Percentiles rank a stretch among this genome's conserved stretches.
Conservation (phyloP, 1,139 yeast species). For the Diutina sp. region DNA sequence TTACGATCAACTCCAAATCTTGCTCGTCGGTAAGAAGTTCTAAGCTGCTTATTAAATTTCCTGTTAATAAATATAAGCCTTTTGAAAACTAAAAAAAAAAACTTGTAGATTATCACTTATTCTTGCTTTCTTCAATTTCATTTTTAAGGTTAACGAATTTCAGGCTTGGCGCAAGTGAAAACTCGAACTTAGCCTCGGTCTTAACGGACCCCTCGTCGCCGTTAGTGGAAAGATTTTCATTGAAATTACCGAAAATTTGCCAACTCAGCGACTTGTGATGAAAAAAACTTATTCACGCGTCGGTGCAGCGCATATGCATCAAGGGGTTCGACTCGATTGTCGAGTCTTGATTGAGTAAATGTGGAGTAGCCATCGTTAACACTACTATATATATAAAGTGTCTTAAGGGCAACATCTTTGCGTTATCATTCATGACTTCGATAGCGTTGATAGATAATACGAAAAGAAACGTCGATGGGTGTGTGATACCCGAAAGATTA, state of each 20-base stretch:
- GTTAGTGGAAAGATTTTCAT: too few relatives aligned
- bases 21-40: slow-evolving; percentile 66
- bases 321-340: not conserved
- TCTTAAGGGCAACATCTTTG: too few relatives aligned
- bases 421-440: not conserved
- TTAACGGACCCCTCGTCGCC: not conserved
- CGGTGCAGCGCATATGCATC: not conserved
- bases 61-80: not conserved
- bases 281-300: not conserved
- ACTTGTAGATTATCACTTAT: too few relatives aligned
- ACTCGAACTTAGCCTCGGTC: not conserved
- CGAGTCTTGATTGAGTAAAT: not conserved
- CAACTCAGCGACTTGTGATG: not conserved
- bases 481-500: not conserved
- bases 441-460: not conserved
- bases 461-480: not conserved
- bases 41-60: slow-evolving; percentile 5
- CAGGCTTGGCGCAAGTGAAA: too few relatives aligned
- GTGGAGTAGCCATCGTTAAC: not conserved
- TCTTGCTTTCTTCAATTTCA: too few relatives aligned
- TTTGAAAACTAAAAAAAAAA: not conserved
- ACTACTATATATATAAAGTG: not conserved
- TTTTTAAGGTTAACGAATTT: too few relatives aligned
- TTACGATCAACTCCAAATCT: slow-evolving; percentile 67
- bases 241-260: not conserved